Percentiles rank a stretch among this genome's conserved stretches.
Conservation (phyloP, 2,329 filamentous ascomycete species). For the Cytospora chrysosperma region DNA sequence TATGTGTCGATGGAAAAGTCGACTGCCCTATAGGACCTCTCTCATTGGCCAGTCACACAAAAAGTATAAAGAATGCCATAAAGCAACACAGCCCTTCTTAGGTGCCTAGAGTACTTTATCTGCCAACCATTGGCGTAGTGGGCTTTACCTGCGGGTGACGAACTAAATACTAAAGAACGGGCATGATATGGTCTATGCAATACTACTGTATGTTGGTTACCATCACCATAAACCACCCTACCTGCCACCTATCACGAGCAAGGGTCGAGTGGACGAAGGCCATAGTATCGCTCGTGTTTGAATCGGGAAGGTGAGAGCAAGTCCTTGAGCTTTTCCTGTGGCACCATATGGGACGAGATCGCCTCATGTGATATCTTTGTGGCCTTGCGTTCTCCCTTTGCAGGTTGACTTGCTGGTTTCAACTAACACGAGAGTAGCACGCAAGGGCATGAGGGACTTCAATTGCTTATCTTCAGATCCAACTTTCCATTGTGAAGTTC, state of each 20-base stretch:
- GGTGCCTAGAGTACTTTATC: no score
- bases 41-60: neutral
- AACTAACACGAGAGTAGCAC: neutral
- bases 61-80: slow-evolving; percentile 2
- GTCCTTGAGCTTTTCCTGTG: neutral
- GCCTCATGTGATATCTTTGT: slow-evolving; percentile 7
- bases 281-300: neutral
- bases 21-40: slow-evolving; percentile 3
- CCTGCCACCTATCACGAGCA: neutral
- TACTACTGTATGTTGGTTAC: neutral
- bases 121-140: slow-evolving; percentile 6
- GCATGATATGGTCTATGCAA: neutral
- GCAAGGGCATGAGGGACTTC: neutral
- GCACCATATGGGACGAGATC: slow-evolving; percentile 10
- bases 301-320: slow-evolving; percentile 20
- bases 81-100: neutral
- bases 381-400: slow-evolving; percentile 4
- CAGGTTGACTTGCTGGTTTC: neutral
- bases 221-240: neutral
- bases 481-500: neutral
- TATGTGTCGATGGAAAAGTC: slow-evolving; percentile 11
- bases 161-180: neutral
- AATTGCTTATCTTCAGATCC: neutral
- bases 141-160: neutral
- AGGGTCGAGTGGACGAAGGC: neutral